These are phyloP conservation scores for Suillus weaverae DNA, from an alignment of 768 basidiomycete genomes.

Conservation along the genomic window DNA sequence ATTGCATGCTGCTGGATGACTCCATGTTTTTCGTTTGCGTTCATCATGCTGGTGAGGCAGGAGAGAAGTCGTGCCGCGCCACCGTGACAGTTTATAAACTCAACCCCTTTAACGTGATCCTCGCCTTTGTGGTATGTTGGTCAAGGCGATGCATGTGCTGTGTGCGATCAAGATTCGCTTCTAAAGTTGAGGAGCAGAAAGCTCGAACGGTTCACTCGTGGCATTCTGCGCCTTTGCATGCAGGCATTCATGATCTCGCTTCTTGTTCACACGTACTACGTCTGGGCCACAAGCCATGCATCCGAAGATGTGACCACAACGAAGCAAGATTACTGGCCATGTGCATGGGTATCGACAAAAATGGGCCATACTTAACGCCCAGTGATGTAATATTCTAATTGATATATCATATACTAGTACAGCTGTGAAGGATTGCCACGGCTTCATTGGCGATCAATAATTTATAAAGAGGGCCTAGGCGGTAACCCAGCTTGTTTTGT, in stretches of 20 bases:
- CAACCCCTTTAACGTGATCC: slow-evolving; percentile 8
- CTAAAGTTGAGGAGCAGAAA: background rate
- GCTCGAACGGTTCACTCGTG: background rate
- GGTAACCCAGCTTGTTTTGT: background rate
- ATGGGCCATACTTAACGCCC: background rate
- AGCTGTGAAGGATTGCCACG: background rate
- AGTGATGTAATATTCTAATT: background rate
- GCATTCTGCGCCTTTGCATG: slow-evolving; percentile 2
- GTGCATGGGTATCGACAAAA: background rate
- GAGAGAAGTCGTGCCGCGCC: background rate
- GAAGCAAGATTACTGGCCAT: background rate
- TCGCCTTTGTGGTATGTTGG: slow-evolving; percentile 1
- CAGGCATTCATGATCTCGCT: slow-evolving; percentile 1
- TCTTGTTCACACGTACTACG: slow-evolving; percentile 3
- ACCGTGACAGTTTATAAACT: slow-evolving; percentile 7
- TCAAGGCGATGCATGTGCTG: slow-evolving; percentile 7
- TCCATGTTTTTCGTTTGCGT: slow-evolving; percentile 2
- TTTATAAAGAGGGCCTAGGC: background rate
- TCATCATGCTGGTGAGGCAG: slow-evolving; percentile 1
- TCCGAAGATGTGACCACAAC: slow-evolving; percentile 5
- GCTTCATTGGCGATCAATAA: background rate
- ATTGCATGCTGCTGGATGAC: background rate
- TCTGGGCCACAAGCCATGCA: background rate
- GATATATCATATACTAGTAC: background rate
- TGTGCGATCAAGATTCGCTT: slow-evolving; percentile 2